Evolutionary conservation across 2,329 filamentous ascomycete species (phyloP), one percentile per base, ranked within the genome.

Genomic region (Claviceps maximensis): DNA sequence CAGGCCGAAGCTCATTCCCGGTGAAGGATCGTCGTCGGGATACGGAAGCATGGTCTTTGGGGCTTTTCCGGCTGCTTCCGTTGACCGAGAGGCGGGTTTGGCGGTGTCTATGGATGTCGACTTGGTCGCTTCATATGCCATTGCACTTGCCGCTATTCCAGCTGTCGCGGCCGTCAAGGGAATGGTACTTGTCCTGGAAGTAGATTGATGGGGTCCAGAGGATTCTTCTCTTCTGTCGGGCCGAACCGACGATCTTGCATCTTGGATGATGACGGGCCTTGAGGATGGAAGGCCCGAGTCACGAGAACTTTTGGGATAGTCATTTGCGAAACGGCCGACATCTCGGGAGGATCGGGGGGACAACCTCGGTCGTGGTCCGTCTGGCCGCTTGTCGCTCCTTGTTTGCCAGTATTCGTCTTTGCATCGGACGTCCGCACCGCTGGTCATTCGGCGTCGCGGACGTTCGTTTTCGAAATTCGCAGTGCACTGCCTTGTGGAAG

Each of bases 321-420:
- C 72, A 21, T 73, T 71, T 27, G 67, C 69, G 2, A 70, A 71
- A 36, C 67, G 67, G 19, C 62, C 70, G 7, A 66, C 62, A 55
- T 58, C 63, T 59, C 49, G 63, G 50, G 56, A 61, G 13, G 49
- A 47, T 38, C 58, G 55, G 2, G 62, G 57, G 7, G 60, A 56
- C 7, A 51, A 55, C 23, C 50, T 57, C 8, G 55, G 40, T 13
- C 54, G 55, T 3, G 63, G 60, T 8, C 59, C 58, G 17, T 65
- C 62, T 3, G 52, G 46, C 23, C 60, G 65, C 33, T 61, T 65
- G n/a, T 59, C 60, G 15, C 57, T 62, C 21, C 60, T 53, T 29
- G 44, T 21, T 12, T 53, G 41, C 29, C 13, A 8, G 27, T 58
- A 61, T n/a, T 63, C 63, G 19, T 60, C 59, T 25, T 61, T 57